phyloP scores from a whole-genome alignment of 345 rosid species.

The Mangifera indica region DNA sequence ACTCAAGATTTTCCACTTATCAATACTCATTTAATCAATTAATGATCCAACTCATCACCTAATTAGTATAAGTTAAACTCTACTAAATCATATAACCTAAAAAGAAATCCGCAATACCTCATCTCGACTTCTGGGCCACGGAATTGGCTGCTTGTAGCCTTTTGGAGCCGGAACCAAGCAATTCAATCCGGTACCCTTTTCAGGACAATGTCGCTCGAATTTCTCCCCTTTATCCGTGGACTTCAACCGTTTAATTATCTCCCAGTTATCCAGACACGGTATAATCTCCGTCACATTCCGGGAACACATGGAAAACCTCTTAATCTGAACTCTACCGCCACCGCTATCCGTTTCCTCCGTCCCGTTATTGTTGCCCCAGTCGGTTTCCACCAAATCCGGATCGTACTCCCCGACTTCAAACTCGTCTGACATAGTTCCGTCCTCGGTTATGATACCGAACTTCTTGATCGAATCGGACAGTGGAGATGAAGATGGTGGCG shows the following conservation, averaged over 20 bases:
- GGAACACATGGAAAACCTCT: conserved; percentile 49
- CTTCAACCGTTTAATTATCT: conserved; percentile 59
- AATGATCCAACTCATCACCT: neutral
- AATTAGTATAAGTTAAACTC: neutral
- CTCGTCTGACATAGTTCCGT: conserved; percentile 78
- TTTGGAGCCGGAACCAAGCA: conserved; percentile 78
- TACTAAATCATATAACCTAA: neutral
- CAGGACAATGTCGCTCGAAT: conserved; percentile 87
- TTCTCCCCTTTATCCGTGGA: conserved; percentile 77
- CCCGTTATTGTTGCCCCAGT: conserved; percentile 40
- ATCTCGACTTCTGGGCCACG: conserved; percentile 94
- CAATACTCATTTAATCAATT: neutral
- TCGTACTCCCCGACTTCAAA: conserved; percentile 84
- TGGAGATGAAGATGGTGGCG: conserved; percentile 23
- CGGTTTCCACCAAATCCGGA: conserved; percentile 49
- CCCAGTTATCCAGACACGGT: conserved; percentile 85
- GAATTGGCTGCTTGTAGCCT: conserved; percentile 67
- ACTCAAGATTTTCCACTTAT: too few species aligned
- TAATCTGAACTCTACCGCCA: conserved; percentile 25
- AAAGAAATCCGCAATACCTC: conserved; percentile 48
- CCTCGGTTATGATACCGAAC: conserved; percentile 74
- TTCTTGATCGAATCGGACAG: conserved; percentile 45
- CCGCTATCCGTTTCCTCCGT: conserved; percentile 29
- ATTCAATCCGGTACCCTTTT: conserved; percentile 56
- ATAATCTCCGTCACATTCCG: conserved; percentile 71